A percentile compares a stretch with the other conserved stretches of the same genome.
Evolutionary conservation across 495 filamentous ascomycete species (phyloP).

Genomic region (Hyaloscypha bicolor): DNA sequence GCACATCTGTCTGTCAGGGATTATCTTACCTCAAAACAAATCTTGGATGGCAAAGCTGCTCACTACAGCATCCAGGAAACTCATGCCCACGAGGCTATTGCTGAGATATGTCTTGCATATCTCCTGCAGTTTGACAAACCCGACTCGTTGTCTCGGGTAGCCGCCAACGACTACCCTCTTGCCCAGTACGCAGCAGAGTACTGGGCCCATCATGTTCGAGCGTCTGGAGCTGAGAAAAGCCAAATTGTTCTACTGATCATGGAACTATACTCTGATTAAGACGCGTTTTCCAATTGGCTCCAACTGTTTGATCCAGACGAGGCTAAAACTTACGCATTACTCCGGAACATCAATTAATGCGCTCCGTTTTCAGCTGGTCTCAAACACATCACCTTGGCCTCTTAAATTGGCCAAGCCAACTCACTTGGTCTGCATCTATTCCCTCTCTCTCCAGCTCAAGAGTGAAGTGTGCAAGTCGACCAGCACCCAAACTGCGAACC

Average conservation of each 20-base stretch:
- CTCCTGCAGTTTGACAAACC: constrained; percentile 28
- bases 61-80: constrained; percentile 4
- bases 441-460: neutral
- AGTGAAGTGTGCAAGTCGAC: neutral
- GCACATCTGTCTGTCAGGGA: constrained; percentile 47
- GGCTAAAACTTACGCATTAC: too few relatives aligned
- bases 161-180: constrained; percentile 27
- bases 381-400: too few relatives aligned
- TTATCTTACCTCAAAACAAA: constrained; percentile 33
- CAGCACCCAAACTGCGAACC: constrained; percentile 33
- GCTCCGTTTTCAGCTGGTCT: too few relatives aligned
- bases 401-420: too few relatives aligned
- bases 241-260: constrained; percentile 16
- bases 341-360: too few relatives aligned
- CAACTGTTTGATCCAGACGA: constrained; percentile 26
- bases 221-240: neutral
- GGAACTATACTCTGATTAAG: constrained; percentile 15
- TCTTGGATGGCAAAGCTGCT: neutral
- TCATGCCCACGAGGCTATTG: constrained; percentile 27
- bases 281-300: constrained; percentile 25
- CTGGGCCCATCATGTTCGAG: constrained; percentile 33
- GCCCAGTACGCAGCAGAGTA: constrained; percentile 33
- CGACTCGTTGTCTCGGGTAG: constrained; percentile 19
- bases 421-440: too few relatives aligned
- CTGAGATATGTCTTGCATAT: constrained; percentile 39